Percentiles rank a stretch among this genome's conserved stretches.
phyloP scores from a whole-genome alignment of 768 basidiomycete genomes.

The Tricholoma furcatifolium region DNA sequence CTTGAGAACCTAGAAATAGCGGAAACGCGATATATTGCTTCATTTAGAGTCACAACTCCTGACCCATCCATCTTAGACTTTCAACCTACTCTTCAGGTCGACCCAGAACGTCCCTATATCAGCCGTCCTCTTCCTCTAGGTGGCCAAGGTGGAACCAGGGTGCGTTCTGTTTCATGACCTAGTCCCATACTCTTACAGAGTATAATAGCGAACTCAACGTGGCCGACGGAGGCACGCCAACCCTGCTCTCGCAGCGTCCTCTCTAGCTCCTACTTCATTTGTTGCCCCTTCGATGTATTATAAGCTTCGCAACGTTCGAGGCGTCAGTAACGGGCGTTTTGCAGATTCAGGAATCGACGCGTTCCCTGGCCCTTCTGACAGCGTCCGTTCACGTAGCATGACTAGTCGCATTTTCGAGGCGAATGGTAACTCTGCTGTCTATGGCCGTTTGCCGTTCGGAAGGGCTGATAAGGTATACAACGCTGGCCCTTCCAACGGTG shows the following conservation, averaged over 20 bases:
- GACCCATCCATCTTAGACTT: slow-evolving; percentile 70
- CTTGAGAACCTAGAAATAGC: slow-evolving; percentile 81
- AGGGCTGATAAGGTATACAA: slow-evolving; percentile 56
- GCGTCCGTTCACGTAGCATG: slow-evolving; percentile 58
- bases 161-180: slow-evolving; percentile 14
- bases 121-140: slow-evolving; percentile 66
- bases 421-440: slow-evolving; percentile 54
- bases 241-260: slow-evolving; percentile 65
- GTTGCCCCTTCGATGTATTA: slow-evolving; percentile 81
- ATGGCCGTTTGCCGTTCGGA: slow-evolving; percentile 60
- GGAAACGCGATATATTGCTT: slow-evolving; percentile 74
- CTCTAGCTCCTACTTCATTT: slow-evolving; percentile 75
- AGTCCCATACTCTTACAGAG: not conserved
- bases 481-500: slow-evolving; percentile 34
- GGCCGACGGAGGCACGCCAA: slow-evolving; percentile 52
- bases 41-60: slow-evolving; percentile 71
- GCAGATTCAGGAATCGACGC: slow-evolving; percentile 40
- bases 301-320: slow-evolving; percentile 61
- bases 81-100: slow-evolving; percentile 39
- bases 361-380: slow-evolving; percentile 52
- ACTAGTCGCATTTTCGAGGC: slow-evolving; percentile 76
- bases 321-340: slow-evolving; percentile 59
- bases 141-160: slow-evolving; percentile 26
- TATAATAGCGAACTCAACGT: slow-evolving; percentile 21
- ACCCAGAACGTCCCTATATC: slow-evolving; percentile 54